Evolutionary conservation across 2,329 filamentous ascomycete species (phyloP).

Genomic region (Beauveria sp.): DNA sequence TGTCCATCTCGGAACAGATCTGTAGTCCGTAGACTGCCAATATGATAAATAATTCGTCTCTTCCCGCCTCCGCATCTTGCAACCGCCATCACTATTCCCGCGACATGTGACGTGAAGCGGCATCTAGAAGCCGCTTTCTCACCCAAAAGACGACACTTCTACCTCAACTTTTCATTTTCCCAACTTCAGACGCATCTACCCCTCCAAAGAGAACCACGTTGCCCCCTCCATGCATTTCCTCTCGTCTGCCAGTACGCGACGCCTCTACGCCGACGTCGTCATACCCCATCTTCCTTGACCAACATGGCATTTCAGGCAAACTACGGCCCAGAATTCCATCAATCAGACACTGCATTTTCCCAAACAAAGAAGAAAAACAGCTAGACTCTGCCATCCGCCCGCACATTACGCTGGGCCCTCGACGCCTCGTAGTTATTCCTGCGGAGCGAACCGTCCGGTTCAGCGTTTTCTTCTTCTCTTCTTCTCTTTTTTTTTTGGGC

Average conservation of each 20-base stretch:
- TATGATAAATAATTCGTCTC: too few relatives aligned
- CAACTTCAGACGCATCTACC: neutral
- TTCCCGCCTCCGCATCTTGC: too few relatives aligned
- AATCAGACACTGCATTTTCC: neutral
- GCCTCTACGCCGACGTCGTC: neutral
- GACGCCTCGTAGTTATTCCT: too few relatives aligned
- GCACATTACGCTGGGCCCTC: neutral
- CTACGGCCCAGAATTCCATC: conserved; percentile 2
- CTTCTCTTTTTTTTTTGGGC: neutral
- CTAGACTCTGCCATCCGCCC: neutral
- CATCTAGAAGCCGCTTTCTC: too few relatives aligned
- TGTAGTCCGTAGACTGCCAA: too few relatives aligned
- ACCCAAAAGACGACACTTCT: too few relatives aligned
- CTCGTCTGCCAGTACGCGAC: neutral
- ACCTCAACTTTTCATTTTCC: too few relatives aligned
- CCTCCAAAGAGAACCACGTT: neutral
- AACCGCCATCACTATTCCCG: too few relatives aligned
- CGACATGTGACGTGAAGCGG: too few relatives aligned
- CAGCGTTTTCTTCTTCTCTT: too few relatives aligned
- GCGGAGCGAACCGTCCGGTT: conserved; percentile 1
- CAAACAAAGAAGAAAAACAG: neutral
- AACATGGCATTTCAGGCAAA: conserved; percentile 1
- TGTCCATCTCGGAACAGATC: too few relatives aligned
- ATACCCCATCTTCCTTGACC: neutral
- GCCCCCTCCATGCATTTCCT: neutral